Base-by-base conservation (phyloP, 73 alveolate genomes). In the Durusdinium trenchii region DNA sequence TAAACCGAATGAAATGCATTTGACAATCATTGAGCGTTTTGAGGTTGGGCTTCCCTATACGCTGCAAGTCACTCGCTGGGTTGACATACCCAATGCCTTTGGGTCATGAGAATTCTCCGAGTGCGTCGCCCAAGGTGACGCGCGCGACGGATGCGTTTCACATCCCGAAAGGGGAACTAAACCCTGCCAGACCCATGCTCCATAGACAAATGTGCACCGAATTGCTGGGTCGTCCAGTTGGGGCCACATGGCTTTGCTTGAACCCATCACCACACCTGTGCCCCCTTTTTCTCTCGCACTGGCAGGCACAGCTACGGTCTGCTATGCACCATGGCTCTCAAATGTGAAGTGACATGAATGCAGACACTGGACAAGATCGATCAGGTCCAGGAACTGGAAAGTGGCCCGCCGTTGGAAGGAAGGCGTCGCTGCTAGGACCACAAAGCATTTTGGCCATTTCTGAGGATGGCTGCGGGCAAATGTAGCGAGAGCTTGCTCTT, bases 401-500 rank as follows among this genome's bases (percentile, higher is more conserved):
- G n/a, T n/a, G n/a, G n/a, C n/a, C n/a, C n/a, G n/a, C n/a, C n/a
- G n/a, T n/a, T n/a, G n/a, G n/a, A n/a, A n/a, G n/a, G n/a, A n/a
- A n/a, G n/a, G n/a, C n/a, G n/a, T n/a, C n/a, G n/a, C n/a, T n/a
- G n/a, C n/a, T n/a, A n/a, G n/a, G n/a, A n/a, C n/a, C n/a, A n/a
- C n/a, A n/a, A n/a, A n/a, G n/a, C n/a, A n/a, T n/a, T n/a, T n/a
- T n/a, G n/a, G n/a, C n/a, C n/a, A 51, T 23, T 36, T 35, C 48
- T n/a, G 32, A 79, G 90, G 90, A 79, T 79, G 69, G 90, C 90
- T 3, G 46, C 90, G 69, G 90, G 90, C 69, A 79, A 45, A 86
- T 75, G 79, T 71, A 45, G 86, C 71, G 96, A 89, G 43, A 50
- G 61, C 73, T 40, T 61, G 95, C 97, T 91, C n/a, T 69, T 91